These are phyloP conservation scores for Cercophora samala DNA, from an alignment of 495 filamentous ascomycete genomes.

Conservation along the genomic window DNA sequence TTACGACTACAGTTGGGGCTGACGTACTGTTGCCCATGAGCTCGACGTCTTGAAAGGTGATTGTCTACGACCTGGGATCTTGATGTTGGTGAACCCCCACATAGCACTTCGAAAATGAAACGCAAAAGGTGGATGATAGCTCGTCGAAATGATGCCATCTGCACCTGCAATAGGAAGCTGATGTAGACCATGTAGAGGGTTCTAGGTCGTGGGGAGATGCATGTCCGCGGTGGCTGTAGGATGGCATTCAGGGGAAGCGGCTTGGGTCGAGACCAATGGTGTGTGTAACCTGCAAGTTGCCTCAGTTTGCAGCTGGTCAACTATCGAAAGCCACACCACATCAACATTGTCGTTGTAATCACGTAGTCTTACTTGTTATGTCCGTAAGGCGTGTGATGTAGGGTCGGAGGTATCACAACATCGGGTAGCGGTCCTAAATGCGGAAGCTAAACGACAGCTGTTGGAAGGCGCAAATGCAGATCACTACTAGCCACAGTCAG, in stretches of 20 bases:
- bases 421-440: slow-evolving; percentile 1
- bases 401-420: slow-evolving; percentile 1
- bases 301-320: neutral
- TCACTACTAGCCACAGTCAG: neutral
- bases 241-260: neutral
- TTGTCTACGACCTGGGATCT: neutral
- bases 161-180: neutral
- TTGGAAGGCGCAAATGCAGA: neutral
- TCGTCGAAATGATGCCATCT: neutral
- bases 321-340: slow-evolving; percentile 5
- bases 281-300: neutral
- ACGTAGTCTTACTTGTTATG: neutral
- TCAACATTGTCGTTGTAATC: neutral
- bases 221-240: no score
- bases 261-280: slow-evolving; percentile 6
- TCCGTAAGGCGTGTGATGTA: neutral
- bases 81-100: neutral
- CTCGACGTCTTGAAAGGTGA: neutral
- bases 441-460: neutral
- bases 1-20: no score
- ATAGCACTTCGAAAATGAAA: neutral
- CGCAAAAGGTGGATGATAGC: neutral
- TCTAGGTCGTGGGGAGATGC: neutral
- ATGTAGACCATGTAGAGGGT: neutral
- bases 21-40: no score